These are phyloP conservation scores for Apophysomyces sp. DNA, from an alignment of 371 early-diverging fungal species.

Conservation along the genomic window DNA sequence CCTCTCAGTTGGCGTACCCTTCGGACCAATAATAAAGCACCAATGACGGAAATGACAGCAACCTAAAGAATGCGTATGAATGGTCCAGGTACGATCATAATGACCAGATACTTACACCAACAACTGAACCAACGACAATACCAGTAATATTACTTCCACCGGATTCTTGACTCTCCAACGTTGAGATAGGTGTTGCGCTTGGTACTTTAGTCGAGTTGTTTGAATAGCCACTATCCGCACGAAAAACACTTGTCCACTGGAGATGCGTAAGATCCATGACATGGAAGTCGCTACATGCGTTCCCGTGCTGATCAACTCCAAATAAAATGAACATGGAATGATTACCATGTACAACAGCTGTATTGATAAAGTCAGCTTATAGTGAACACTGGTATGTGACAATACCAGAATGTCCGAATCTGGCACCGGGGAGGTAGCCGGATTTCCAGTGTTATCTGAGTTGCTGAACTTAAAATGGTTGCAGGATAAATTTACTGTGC, in stretches of 20 bases:
- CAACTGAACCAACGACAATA: background rate
- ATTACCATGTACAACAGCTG: conserved; percentile 9
- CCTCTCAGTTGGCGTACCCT: background rate
- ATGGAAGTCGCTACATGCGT: conserved; percentile 8
- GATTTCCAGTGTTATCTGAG: no score
- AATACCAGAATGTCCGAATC: conserved; percentile 23
- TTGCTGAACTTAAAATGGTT: no score
- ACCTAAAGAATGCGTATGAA: background rate
- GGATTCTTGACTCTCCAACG: background rate
- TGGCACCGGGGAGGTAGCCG: no score
- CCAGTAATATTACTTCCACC: background rate
- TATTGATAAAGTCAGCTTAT: background rate
- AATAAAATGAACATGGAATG: conserved; percentile 15
- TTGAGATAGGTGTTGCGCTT: no score
- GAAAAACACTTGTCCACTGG: conserved; percentile 22
- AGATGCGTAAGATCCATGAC: conserved; percentile 3
- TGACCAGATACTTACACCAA: background rate
- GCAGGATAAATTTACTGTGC: no score
- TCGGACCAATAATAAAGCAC: background rate
- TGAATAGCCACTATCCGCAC: background rate
- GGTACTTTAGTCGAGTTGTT: background rate
- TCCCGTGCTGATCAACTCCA: conserved; percentile 11
- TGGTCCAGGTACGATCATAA: background rate
- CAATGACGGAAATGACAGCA: background rate
- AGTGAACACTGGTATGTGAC: background rate